phyloP scores from a whole-genome alignment of 345 rosid species.

The Microcos paniculata region DNA sequence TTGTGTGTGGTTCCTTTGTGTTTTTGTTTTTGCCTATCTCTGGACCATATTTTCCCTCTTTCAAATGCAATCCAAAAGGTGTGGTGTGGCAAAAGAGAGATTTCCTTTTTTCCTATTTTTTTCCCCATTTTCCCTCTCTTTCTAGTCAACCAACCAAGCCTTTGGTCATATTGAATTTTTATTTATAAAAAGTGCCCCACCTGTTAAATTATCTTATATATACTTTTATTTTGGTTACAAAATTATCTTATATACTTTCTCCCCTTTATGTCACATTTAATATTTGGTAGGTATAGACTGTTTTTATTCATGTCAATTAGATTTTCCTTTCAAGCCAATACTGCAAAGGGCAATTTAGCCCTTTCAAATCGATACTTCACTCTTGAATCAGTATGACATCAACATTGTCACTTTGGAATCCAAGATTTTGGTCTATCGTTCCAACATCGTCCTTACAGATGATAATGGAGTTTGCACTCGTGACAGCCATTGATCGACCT shows the following conservation, averaged over 20 bases:
- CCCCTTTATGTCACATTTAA: background rate
- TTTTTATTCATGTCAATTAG: background rate
- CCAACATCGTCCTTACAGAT: background rate
- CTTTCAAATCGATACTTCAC: background rate
- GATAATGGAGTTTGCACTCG: too few relatives aligned
- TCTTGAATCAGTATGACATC: background rate
- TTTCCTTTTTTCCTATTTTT: background rate
- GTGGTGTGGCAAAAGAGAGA: background rate
- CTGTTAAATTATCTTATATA: background rate
- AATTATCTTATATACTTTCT: too few relatives aligned
- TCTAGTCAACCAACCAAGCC: constrained; percentile 2
- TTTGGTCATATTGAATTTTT: background rate
- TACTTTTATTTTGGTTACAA: too few relatives aligned
- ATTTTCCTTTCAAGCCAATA: background rate
- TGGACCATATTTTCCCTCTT: background rate
- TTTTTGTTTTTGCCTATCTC: too few relatives aligned
- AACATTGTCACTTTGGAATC: background rate
- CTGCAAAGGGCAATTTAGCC: background rate
- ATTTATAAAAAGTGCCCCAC: constrained; percentile 4
- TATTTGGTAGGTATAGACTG: constrained; percentile 6
- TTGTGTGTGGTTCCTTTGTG: too few relatives aligned
- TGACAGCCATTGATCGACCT: too few relatives aligned
- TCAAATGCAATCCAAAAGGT: background rate
- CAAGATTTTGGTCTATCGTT: background rate
- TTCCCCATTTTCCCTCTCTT: too few relatives aligned